These are phyloP conservation scores for Lentinula guzmanii DNA, from an alignment of 768 basidiomycete genomes.

Conservation along the genomic window DNA sequence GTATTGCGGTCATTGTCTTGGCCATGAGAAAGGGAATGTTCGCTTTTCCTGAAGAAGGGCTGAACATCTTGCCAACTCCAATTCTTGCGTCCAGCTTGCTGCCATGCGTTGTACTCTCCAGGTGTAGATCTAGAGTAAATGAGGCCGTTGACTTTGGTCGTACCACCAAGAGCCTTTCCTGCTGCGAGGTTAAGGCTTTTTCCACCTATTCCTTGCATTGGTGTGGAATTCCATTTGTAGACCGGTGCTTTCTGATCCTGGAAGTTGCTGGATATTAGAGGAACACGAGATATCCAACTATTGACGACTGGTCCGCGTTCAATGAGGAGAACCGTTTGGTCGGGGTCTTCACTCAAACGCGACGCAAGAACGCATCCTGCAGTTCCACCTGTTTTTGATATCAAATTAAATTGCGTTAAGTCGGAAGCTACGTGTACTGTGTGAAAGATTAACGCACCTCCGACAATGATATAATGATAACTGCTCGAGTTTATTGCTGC, in stretches of 20 bases:
- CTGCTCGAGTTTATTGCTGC: neutral
- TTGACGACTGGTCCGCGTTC: slow-evolving; percentile 26
- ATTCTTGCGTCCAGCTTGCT: slow-evolving; percentile 14
- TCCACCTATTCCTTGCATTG: slow-evolving; percentile 8
- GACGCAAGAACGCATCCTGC: slow-evolving; percentile 33
- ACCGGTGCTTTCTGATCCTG: slow-evolving; percentile 12
- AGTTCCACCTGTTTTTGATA: slow-evolving; percentile 22
- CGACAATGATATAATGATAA: slow-evolving; percentile 12
- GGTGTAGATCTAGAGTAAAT: slow-evolving; percentile 21
- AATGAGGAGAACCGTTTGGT: slow-evolving; percentile 23
- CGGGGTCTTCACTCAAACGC: slow-evolving; percentile 27
- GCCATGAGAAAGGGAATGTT: slow-evolving; percentile 8
- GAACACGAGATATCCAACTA: slow-evolving; percentile 24
- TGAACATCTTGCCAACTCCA: slow-evolving; percentile 23
- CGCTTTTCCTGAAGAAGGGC: slow-evolving; percentile 20
- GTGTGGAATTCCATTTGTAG: slow-evolving; percentile 12
- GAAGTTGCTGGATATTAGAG: slow-evolving; percentile 24
- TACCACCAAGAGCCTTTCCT: slow-evolving; percentile 24
- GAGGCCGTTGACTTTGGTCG: slow-evolving; percentile 21
- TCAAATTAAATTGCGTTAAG: neutral
- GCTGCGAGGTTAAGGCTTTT: slow-evolving; percentile 13
- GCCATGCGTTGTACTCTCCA: slow-evolving; percentile 24
- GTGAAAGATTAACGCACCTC: neutral
- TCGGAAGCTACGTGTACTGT: no score
- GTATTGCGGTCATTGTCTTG: slow-evolving; percentile 5